Base-by-base conservation (phyloP, 768 basidiomycete genomes). In the Russula sp. region DNA sequence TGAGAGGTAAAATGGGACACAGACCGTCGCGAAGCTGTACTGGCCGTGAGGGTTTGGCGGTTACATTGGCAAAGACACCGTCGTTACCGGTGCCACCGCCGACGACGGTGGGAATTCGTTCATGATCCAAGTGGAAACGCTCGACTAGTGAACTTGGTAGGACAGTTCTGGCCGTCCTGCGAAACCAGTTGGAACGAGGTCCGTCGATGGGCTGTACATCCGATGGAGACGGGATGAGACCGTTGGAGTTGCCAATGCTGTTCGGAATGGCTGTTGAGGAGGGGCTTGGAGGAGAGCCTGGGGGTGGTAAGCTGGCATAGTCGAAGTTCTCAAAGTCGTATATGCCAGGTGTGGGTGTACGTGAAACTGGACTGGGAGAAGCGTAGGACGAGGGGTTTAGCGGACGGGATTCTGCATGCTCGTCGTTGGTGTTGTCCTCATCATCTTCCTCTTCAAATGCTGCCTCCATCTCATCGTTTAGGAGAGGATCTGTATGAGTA, bases 11-110 rank as follows among this genome's bases (percentile, higher is more conserved):
- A 68, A 52, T 2, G 32, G 57, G 24, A 46, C 3, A 72, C 79
- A 59, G 59, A 86, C 89, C 89, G 67, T 88, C 81, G 70, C 83
- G 84, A 26, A 87, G 73, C 54, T 79, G 78, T 30, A 80, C 71
- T 24, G 89, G 88, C 20, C 76, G 72, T 49, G 84, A 79, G 1
- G 89, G 89, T 71, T 97, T 96, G 18, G 96, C 96, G 46, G 86
- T 87, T n/a, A 98, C 85, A 74, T 98, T 98, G 36, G 87, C 89
- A 75, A 98, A 98, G 24, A 98, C 95, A 20, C 95, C 96, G 64
- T 95, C 94, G 69, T 94, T 94, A 55, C 80, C 76, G 13, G 79
- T 79, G 9, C 89, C 90, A 40, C 85, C 84, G 32, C 90, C 90
- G 6, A 89, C 73, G 24, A 75, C 75, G 18, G 81, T 80, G 26